Base-by-base conservation (phyloP, 495 filamentous ascomycete genomes). In the Talaromyces borbonicus region DNA sequence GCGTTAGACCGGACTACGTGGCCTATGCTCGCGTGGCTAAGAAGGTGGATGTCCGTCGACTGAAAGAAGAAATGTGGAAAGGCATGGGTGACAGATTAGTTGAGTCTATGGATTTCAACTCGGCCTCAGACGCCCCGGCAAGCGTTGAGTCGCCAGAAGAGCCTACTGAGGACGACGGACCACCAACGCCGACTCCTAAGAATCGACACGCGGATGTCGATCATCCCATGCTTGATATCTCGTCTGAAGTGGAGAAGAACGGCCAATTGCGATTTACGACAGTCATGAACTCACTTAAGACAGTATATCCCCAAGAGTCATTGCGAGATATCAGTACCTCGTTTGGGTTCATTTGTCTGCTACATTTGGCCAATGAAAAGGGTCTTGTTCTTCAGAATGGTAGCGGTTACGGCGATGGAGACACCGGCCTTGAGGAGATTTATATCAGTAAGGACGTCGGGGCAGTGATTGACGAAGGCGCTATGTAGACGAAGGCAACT, bases 351-450 rank as follows among this genome's bases (percentile, higher is more conserved):
- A 99, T 99, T 57, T 96, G 88, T 55, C 61, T 97, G 43, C 71
- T 99, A 41, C 93, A 99, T 67, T 54, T 99, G 54, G 93, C 93
- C 40, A 99, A 99, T 64, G 93, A 99, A 63, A 93, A 95, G 66
- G 93, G 93, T 4, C 72, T 99, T 43, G 72, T 84, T 20, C 58
- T 82, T 16, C 62, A 72, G 43, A 76, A 74, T 41, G 67, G 75
- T 46, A 65, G 73, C 20, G 49, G 45, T 33, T 51, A 56, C 46
- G 55, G 53, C 16, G 51, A 48, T 32, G 56, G 56, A 16, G 56
- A 51, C 11, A 57, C 57, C 12, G 58, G 38, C 18, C 38, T 72
- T 12, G 68, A 72, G 52, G 68, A 72, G 45, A 72, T 72, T 37
- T 72, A 65, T 39, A 64, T 72, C 15, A 52, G 49, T 23, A 61